Percentiles rank a stretch among this genome's conserved stretches.
Conservation (phyloP, 208 protist genomes). For the Acanthamoeba polyphaga region DNA sequence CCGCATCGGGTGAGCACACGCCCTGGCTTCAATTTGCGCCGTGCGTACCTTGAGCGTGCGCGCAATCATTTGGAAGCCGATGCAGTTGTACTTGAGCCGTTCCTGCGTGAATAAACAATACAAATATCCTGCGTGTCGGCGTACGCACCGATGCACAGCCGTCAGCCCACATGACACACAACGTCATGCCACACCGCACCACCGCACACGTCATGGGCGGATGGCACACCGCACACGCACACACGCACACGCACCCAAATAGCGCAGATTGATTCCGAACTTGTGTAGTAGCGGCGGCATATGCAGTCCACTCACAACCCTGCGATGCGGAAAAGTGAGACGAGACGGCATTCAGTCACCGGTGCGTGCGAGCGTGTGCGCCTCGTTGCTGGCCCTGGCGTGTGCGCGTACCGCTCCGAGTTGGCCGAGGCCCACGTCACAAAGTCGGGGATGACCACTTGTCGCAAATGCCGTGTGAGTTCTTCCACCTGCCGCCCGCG, state of each 20-base stretch:
- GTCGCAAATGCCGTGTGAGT: slow-evolving; percentile 18
- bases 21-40: no score
- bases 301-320: slow-evolving; percentile 21
- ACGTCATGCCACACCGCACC: no score
- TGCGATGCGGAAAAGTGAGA: neutral
- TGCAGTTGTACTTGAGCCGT: slow-evolving; percentile 61
- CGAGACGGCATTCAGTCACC: neutral
- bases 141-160: no score
- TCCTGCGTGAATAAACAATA: slow-evolving; percentile 16
- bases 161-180: no score
- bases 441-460: slow-evolving; percentile 47
- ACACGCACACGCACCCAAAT: slow-evolving; percentile 48
- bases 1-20: neutral
- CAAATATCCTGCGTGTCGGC: neutral
- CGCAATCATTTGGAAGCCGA: slow-evolving; percentile 69
- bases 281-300: slow-evolving; percentile 38
- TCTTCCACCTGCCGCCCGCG: neutral
- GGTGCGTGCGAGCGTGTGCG: no score
- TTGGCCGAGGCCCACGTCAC: slow-evolving; percentile 7
- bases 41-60: neutral
- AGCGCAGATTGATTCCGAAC: slow-evolving; percentile 58
- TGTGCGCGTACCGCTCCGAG: neutral
- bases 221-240: no score
- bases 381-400: no score
- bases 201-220: no score